Conservation (phyloP, 202 grass and related monocot genomes). For the Zoysia matrella region DNA sequence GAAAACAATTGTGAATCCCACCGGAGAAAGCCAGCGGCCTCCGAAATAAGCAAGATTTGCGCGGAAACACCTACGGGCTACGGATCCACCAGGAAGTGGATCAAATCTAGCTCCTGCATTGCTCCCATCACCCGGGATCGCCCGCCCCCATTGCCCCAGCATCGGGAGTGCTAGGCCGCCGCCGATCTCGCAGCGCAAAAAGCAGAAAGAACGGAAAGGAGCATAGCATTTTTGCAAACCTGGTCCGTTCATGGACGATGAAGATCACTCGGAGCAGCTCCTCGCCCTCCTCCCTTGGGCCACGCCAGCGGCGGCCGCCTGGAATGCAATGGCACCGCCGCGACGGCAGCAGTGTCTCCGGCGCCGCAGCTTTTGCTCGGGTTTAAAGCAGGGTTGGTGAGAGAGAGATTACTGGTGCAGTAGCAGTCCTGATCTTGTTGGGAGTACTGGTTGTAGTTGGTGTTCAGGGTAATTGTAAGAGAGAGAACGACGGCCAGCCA, state of each 20-base stretch:
- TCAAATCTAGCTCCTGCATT: conserved; percentile 28
- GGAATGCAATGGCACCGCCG: conserved; percentile 43
- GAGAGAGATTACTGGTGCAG: conserved; percentile 29
- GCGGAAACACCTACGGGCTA: conserved; percentile 3
- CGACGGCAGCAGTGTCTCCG: conserved; percentile 25
- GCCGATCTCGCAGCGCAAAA: neutral
- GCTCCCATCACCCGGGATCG: neutral
- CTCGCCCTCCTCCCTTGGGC: neutral
- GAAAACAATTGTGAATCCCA: neutral
- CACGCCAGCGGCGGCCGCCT: conserved; percentile 12
- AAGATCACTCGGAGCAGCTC: conserved; percentile 28
- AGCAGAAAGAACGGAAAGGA: neutral
- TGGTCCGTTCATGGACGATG: neutral
- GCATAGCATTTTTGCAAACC: neutral
- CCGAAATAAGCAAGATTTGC: conserved; percentile 34
- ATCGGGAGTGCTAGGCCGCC: neutral
- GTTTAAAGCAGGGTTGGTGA: conserved; percentile 26
- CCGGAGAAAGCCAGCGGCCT: neutral
- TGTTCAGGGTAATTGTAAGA: conserved; percentile 8
- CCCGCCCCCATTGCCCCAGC: neutral
- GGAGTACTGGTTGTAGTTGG: conserved; percentile 12
- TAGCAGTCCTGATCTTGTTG: conserved; percentile 32
- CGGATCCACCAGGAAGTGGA: conserved; percentile 11
- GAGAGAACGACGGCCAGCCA: conserved; percentile 15
- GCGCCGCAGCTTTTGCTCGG: conserved; percentile 16